These are phyloP conservation scores for Cotoneaster glaucophyllus DNA, from an alignment of 306 rosid genomes.

Conservation along the genomic window DNA sequence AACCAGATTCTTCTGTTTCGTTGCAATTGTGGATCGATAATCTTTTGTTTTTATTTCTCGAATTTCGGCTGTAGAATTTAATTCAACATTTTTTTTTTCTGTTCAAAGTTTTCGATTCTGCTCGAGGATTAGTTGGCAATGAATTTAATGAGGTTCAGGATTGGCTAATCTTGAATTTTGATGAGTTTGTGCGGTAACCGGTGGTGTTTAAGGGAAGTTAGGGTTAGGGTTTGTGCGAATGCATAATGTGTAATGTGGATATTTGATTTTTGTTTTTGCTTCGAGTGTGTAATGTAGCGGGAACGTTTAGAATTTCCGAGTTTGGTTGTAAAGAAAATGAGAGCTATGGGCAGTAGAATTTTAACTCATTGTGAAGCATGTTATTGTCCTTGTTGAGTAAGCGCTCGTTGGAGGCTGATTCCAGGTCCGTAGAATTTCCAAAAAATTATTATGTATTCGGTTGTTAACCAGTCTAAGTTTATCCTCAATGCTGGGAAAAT, in stretches of 20 bases:
- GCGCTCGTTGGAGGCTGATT: slow-evolving; percentile 93
- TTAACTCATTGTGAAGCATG: slow-evolving; percentile 59
- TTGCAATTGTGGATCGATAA: not conserved
- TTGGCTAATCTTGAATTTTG: slow-evolving; percentile 4
- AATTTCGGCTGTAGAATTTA: not conserved
- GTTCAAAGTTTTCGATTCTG: not conserved
- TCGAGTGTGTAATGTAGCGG: slow-evolving; percentile 29
- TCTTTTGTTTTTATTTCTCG: not conserved
- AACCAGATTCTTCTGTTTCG: not conserved
- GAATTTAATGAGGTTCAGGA: slow-evolving; percentile 5
- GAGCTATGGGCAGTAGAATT: slow-evolving; percentile 64
- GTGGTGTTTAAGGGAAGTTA: not conserved
- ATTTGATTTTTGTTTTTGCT: slow-evolving; percentile 7
- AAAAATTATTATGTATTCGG: not conserved
- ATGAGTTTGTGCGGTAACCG: not conserved
- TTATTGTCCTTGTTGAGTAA: slow-evolving; percentile 96
- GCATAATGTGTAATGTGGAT: slow-evolving; percentile 12
- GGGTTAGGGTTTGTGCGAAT: not conserved
- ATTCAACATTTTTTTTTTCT: not conserved
- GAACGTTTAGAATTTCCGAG: slow-evolving; percentile 22
- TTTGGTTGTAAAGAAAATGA: slow-evolving; percentile 29
- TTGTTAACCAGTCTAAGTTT: not conserved
- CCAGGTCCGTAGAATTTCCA: slow-evolving; percentile 47
- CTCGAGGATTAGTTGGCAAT: not conserved
- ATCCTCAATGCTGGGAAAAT: not conserved